Conservation (phyloP, 2,329 filamentous ascomycete genomes). For the Capronia coronata region DNA sequence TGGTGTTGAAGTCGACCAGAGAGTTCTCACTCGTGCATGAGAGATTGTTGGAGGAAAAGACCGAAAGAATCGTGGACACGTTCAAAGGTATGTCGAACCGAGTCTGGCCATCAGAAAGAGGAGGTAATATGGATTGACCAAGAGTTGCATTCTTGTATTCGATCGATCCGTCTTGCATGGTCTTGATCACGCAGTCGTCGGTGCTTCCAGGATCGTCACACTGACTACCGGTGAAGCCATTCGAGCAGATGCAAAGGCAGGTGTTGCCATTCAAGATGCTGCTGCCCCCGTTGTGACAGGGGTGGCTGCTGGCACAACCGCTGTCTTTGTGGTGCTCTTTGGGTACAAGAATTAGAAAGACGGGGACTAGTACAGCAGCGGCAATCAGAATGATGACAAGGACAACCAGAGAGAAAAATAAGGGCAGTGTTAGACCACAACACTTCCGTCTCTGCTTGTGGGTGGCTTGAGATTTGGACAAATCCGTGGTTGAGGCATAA, state of each 20-base stretch:
- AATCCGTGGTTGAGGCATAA: conserved; percentile 18
- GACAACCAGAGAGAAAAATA: conserved; percentile 61
- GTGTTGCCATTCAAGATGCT: conserved; percentile 60
- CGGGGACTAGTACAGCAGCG: conserved; percentile 74
- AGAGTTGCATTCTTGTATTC: conserved; percentile 63
- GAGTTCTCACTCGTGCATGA: conserved; percentile 83
- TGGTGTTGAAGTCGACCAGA: conserved; percentile 59
- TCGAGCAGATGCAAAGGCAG: conserved; percentile 83
- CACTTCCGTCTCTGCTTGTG: conserved; percentile 51
- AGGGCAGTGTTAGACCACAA: conserved; percentile 78
- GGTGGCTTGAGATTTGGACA: conserved; percentile 27
- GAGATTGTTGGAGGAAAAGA: conserved; percentile 68
- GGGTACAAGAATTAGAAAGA: conserved; percentile 56
- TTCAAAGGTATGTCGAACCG: conserved; percentile 75
- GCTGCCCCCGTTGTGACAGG: conserved; percentile 74
- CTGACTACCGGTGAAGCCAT: conserved; percentile 68
- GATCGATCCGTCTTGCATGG: conserved; percentile 35
- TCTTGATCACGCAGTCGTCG: conserved; percentile 40
- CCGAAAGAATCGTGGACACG: conserved; percentile 60
- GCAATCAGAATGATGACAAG: conserved; percentile 65
- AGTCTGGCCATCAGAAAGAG: conserved; percentile 58
- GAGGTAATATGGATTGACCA: conserved; percentile 67
- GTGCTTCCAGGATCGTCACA: conserved; percentile 49
- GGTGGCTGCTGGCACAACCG: conserved; percentile 55
- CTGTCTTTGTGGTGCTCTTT: conserved; percentile 36